Conservation (phyloP, 2,329 filamentous ascomycete genomes). For the Colletotrichum sublineola region DNA sequence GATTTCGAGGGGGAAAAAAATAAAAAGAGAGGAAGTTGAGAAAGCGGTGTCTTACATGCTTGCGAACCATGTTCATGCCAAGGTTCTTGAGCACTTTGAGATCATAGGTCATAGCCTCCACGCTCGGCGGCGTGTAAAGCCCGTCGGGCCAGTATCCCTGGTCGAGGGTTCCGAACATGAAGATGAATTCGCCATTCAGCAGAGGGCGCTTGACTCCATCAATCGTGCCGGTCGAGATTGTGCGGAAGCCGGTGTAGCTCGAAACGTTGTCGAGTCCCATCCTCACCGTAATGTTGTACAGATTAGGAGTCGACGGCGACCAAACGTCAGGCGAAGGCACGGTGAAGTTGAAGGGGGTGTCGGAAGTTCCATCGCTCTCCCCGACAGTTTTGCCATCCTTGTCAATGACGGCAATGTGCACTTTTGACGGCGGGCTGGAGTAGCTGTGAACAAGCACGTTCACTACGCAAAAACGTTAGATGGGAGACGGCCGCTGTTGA, state of each 20-base stretch:
- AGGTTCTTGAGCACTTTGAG: constrained; percentile 73
- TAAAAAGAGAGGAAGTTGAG: too few species aligned
- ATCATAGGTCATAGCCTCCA: constrained; percentile 77
- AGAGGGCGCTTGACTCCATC: constrained; percentile 72
- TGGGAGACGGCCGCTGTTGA: background rate
- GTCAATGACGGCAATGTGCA: constrained; percentile 55
- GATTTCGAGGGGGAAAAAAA: too few species aligned
- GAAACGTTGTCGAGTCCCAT: constrained; percentile 65
- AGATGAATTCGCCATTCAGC: constrained; percentile 77
- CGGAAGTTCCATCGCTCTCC: constrained; percentile 59
- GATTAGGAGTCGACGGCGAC: constrained; percentile 72
- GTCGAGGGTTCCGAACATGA: constrained; percentile 77
- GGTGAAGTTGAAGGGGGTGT: constrained; percentile 66
- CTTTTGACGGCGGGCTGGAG: constrained; percentile 49
- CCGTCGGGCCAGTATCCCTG: constrained; percentile 82
- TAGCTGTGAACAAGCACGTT: constrained; percentile 67
- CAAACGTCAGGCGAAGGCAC: constrained; percentile 71
- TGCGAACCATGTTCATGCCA: constrained; percentile 79
- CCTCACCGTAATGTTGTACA: constrained; percentile 74
- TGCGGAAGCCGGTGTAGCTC: constrained; percentile 79
- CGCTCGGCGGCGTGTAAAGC: constrained; percentile 73
- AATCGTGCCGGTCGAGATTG: constrained; percentile 68
- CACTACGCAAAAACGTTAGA: constrained; percentile 54
- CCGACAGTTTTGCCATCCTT: constrained; percentile 57
- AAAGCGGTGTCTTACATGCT: constrained; percentile 66